Evolutionary conservation across 2,329 filamentous ascomycete species (phyloP).

Genomic region (Pseudogymnoascus verrucosus): DNA sequence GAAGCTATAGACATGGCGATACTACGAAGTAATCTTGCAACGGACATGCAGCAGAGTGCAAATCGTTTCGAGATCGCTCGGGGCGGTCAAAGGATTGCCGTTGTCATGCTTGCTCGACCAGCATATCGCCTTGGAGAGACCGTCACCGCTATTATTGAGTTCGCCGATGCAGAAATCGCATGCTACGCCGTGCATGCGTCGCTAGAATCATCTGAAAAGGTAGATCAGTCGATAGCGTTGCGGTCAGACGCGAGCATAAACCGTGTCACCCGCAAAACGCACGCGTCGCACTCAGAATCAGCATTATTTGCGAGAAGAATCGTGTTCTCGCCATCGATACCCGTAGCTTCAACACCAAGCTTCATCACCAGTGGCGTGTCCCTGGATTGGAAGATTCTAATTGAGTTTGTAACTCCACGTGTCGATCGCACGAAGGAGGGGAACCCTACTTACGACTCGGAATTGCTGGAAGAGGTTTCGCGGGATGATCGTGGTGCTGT

Average conservation of each 20-base stretch:
- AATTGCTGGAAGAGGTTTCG: conserved; percentile 69
- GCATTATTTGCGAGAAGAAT: conserved; percentile 72
- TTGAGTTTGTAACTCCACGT: conserved; percentile 85
- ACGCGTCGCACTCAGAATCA: conserved; percentile 72
- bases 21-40: conserved; percentile 65
- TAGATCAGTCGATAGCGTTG: conserved; percentile 72
- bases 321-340: conserved; percentile 77
- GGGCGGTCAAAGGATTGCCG: conserved; percentile 83
- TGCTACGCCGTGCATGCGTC: conserved; percentile 80
- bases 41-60: conserved; percentile 65
- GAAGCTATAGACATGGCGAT: conserved; percentile 90
- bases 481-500: conserved; percentile 72
- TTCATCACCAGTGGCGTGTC: conserved; percentile 85
- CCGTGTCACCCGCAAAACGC: conserved; percentile 74
- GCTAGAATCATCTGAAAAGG: conserved; percentile 78
- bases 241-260: conserved; percentile 80
- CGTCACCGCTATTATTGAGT: conserved; percentile 77
- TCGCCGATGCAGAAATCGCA: conserved; percentile 65
- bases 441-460: conserved; percentile 28
- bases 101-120: conserved; percentile 80
- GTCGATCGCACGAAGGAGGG: conserved; percentile 24
- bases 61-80: conserved; percentile 94
- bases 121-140: conserved; percentile 85
- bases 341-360: conserved; percentile 74
- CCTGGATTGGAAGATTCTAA: conserved; percentile 78